These are phyloP conservation scores for Macrotyloma uniflorum DNA, from an alignment of 306 rosid genomes.

Conservation along the genomic window DNA sequence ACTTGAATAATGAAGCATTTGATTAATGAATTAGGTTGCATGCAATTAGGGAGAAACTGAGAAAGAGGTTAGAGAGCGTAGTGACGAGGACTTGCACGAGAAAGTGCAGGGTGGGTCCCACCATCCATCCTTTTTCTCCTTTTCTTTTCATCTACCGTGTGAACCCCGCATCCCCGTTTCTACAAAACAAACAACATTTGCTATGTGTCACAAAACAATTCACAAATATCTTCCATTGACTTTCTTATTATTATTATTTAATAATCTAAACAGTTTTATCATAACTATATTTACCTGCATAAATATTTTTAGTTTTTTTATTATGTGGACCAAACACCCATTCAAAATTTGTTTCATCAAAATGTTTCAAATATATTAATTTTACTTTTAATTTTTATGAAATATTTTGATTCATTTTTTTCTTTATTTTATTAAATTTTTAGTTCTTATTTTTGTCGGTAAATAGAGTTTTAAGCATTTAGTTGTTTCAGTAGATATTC, in stretches of 20 bases:
- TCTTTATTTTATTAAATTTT: too few relatives aligned
- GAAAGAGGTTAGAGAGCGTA: background rate
- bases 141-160: background rate
- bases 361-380: too few relatives aligned
- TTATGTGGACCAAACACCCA: too few relatives aligned
- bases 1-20: background rate
- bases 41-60: background rate
- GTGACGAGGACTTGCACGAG: background rate
- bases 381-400: too few relatives aligned
- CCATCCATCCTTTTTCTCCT: background rate
- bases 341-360: too few relatives aligned
- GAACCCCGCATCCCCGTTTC: background rate
- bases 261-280: background rate
- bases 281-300: too few relatives aligned
- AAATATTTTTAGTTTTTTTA: too few relatives aligned
- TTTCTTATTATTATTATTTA: background rate
- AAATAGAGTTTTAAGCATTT: too few relatives aligned
- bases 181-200: background rate
- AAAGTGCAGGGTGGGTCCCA: conserved; percentile 39
- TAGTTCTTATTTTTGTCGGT: too few relatives aligned
- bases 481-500: too few relatives aligned
- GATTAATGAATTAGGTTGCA: background rate
- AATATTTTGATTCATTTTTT: too few relatives aligned
- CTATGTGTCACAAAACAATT: background rate
- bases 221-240: background rate